A percentile compares a stretch with the other conserved stretches of the same genome.
Conservation (phyloP, 1,284 basidiomycete genomes). For the Ganoderma meredithae region DNA sequence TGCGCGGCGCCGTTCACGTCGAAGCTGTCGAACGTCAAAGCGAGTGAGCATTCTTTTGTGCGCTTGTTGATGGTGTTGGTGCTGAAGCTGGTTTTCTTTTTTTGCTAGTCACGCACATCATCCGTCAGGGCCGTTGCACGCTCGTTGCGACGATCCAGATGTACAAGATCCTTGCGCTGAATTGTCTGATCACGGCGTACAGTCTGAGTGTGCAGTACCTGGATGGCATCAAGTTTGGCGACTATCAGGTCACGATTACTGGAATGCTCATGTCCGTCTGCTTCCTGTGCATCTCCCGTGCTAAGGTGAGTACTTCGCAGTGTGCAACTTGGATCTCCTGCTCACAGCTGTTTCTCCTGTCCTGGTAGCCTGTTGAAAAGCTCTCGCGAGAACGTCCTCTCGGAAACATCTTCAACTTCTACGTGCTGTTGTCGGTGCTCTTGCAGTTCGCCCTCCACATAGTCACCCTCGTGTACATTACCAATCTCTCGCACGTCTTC, state of each 20-base stretch:
- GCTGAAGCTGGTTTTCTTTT: slow-evolving; percentile 22
- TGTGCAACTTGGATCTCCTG: too few relatives aligned
- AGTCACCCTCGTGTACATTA: slow-evolving; percentile 89
- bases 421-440: slow-evolving; percentile 90
- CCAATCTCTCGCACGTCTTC: slow-evolving; percentile 76
- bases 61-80: background rate
- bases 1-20: slow-evolving; percentile 98
- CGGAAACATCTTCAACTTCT: slow-evolving; percentile 95
- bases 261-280: slow-evolving; percentile 98
- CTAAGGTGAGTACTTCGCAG: slow-evolving; percentile 67
- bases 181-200: slow-evolving; percentile 96
- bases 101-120: slow-evolving; percentile 88
- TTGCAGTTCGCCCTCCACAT: slow-evolving; percentile 95
- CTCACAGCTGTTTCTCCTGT: too few relatives aligned
- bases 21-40: slow-evolving; percentile 91
- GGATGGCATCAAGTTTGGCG: slow-evolving; percentile 97
- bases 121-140: slow-evolving; percentile 95
- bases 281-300: slow-evolving; percentile 95
- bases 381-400: slow-evolving; percentile 90
- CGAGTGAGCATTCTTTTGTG: slow-evolving; percentile 72
- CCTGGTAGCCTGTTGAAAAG: slow-evolving; percentile 84
- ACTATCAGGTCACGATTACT: slow-evolving; percentile 93
- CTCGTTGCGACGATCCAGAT: slow-evolving; percentile 97
- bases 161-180: slow-evolving; percentile 98
- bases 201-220: slow-evolving; percentile 95